These are phyloP conservation scores for Ceratobasidium theobromae DNA, from an alignment of 1,284 basidiomycete species.

Conservation along the genomic window DNA sequence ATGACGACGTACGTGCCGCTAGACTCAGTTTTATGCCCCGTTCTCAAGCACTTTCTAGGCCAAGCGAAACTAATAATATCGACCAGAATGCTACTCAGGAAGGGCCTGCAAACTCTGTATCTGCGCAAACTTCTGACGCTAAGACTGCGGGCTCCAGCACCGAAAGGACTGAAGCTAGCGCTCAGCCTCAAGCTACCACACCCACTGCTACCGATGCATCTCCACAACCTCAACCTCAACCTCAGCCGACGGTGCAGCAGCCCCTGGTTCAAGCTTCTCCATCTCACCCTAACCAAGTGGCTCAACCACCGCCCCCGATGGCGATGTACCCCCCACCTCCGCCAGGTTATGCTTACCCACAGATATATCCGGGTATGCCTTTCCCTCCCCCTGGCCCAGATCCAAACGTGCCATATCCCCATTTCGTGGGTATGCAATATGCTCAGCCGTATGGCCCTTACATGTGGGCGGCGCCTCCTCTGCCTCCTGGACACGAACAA, in stretches of 20 bases:
- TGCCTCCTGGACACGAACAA: constrained; percentile 26
- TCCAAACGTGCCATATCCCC: constrained; percentile 19
- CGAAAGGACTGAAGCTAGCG: background rate
- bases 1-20: constrained; percentile 7
- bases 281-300: background rate
- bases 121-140: background rate
- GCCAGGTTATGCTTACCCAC: constrained; percentile 21
- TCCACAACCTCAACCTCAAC: background rate
- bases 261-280: constrained; percentile 11
- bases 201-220: background rate
- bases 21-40: background rate
- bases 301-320: constrained; percentile 25
- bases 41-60: background rate
- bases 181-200: background rate
- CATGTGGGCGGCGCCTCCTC: constrained; percentile 22
- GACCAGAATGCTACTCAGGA: constrained; percentile 7
- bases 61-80: background rate
- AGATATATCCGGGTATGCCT: constrained; percentile 25
- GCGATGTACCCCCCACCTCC: constrained; percentile 28
- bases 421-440: constrained; percentile 29
- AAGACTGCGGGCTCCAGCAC: background rate
- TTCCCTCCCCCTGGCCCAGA: constrained; percentile 13
- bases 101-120: background rate
- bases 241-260: background rate
- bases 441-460: constrained; percentile 28